Evolutionary conservation across 352 stramenopile species (phyloP), one percentile per base, ranked within the genome.

Genomic region (Phytophthora quininea): DNA sequence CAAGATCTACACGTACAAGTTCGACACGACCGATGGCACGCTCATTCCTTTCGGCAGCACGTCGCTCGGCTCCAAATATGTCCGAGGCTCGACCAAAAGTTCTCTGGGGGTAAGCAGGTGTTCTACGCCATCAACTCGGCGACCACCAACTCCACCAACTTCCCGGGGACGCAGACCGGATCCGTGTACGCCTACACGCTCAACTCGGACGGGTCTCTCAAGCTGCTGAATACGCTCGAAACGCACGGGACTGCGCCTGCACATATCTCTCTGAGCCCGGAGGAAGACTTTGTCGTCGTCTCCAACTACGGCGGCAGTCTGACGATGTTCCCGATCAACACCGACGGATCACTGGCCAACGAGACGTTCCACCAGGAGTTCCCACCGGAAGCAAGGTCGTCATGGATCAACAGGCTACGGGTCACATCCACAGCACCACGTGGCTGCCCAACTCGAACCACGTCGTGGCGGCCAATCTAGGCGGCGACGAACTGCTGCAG

Each of bases 281-380:
- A 77, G 11, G 71, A 85, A 43, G 64, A 79, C 40, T 90, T 82
- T 49, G 64, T 93, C 19, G 72, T 82, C 15, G 79, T 85, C 15
- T 81, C 84, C 49, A 91, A 88, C 73, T 93, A 90, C 60, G 80
- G 57, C 42, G 84, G 84, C 49, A 89, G 77, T 54, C 51, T 93
- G 24, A 67, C 71, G 29, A 76, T 93, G 57, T 91, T 83, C 62
- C 77, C 80, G 1, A 46, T 92, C 9, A 69, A 79, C 10, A 40
- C 19, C 0, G 69, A 90, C 53, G 84, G 84, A 5, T 81, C 76
- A 29, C 69, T 93, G 8, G 54, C 37, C 3, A 48, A 66, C 0
- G 54, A 65, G n/a, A 77, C 67, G 2, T 81, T 83, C 58, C 64
- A 80, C 37, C 58, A 86, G 53, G 62, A 79, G 40, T 91, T 80